Percentiles rank a stretch among this genome's conserved stretches.
phyloP scores from a whole-genome alignment of 2,329 filamentous ascomycete species.

The Fusarium virguliforme region DNA sequence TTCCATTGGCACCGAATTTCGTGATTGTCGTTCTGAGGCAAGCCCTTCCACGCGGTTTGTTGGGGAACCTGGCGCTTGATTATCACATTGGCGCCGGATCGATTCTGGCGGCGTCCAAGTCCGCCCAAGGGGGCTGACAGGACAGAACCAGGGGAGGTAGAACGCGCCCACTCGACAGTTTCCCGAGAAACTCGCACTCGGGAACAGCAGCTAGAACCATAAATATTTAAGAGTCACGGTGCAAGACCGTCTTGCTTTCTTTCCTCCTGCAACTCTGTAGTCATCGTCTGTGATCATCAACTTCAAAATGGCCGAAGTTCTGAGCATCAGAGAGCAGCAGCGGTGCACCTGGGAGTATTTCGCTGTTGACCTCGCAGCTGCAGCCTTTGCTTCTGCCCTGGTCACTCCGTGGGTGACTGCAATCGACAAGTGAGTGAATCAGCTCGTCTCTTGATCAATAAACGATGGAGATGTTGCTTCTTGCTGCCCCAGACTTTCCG shows the following conservation, averaged over 20 bases:
- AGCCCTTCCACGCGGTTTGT: constrained; percentile 29
- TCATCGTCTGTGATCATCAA: background rate
- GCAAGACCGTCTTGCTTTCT: fast-evolving
- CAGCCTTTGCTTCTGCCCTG: constrained; percentile 46
- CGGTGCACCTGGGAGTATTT: constrained; percentile 48
- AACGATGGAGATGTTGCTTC: background rate
- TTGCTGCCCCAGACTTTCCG: background rate
- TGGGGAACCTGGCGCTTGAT: constrained; percentile 24
- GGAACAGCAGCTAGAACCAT: background rate
- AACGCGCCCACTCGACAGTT: constrained; percentile 17
- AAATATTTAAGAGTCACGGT: constrained; percentile 39
- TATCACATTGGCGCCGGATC: constrained; percentile 10
- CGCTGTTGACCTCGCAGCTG: constrained; percentile 46
- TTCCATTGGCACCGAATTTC: constrained; percentile 35
- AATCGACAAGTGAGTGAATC: constrained; percentile 45
- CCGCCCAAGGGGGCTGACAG: constrained; percentile 2
- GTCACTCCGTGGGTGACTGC: constrained; percentile 51
- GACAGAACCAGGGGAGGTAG: constrained; percentile 10
- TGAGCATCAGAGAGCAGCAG: constrained; percentile 46
- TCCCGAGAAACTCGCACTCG: constrained; percentile 26
- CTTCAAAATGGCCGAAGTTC: constrained; percentile 47
- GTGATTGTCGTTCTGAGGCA: constrained; percentile 28
- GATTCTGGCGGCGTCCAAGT: constrained; percentile 24
- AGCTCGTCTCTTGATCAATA: background rate
- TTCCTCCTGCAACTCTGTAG: background rate